Percentiles rank a stretch among this genome's conserved stretches.
These are phyloP conservation scores for Ceratobasidium sp. DNA, from an alignment of 1,284 basidiomycete species.

Conservation along the genomic window DNA sequence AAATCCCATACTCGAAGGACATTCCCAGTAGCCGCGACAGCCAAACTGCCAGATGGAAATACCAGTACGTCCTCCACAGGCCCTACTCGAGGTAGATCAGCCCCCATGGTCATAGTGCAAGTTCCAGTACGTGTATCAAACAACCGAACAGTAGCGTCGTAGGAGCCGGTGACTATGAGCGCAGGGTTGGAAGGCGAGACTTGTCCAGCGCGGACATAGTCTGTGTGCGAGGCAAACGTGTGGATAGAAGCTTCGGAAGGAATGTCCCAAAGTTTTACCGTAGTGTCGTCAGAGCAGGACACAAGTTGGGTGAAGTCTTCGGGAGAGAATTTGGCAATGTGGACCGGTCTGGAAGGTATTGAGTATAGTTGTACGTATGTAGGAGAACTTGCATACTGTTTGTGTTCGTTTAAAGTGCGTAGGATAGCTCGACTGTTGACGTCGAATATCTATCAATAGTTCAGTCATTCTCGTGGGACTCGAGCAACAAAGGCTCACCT, in stretches of 20 bases:
- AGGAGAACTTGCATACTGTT: constrained; percentile 67
- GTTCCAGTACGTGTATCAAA: constrained; percentile 88
- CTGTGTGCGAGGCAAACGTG: constrained; percentile 88
- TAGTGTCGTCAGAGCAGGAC: constrained; percentile 96
- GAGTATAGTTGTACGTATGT: not conserved
- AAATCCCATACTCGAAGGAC: constrained; percentile 97
- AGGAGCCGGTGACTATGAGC: constrained; percentile 92
- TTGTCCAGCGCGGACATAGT: constrained; percentile 95
- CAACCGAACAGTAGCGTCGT: constrained; percentile 91
- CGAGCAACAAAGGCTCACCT: constrained; percentile 64
- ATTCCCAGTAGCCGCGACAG: constrained; percentile 89
- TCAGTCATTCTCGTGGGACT: constrained; percentile 27
- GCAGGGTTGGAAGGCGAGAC: constrained; percentile 87
- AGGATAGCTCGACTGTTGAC: constrained; percentile 94
- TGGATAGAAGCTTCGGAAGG: constrained; percentile 86
- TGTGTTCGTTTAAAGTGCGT: constrained; percentile 91
- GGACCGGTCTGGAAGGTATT: constrained; percentile 73
- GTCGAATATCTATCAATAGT: constrained; percentile 82
- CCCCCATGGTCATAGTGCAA: constrained; percentile 87
- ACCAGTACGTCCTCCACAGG: constrained; percentile 97
- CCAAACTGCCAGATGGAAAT: constrained; percentile 91
- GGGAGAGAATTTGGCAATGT: constrained; percentile 92
- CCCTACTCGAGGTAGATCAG: constrained; percentile 63
- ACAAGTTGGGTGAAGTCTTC: constrained; percentile 86
- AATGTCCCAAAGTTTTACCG: constrained; percentile 95